phyloP scores from a whole-genome alignment of 306 rosid genomes.

The Citrullus amarus region DNA sequence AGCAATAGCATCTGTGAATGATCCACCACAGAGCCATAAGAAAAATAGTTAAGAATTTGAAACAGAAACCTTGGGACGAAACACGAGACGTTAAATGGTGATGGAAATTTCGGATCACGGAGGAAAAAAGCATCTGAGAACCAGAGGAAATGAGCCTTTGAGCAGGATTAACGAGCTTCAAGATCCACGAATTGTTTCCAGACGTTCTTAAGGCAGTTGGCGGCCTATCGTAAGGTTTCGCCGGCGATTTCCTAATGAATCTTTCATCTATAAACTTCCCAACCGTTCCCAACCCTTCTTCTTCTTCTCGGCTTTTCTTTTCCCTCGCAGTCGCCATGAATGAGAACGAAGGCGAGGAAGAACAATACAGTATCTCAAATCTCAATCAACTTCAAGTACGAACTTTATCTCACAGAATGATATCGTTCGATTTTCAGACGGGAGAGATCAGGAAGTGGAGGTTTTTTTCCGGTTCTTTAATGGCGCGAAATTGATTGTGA shows the following conservation, averaged over 20 bases:
- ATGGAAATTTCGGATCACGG: constrained; percentile 56
- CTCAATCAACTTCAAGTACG: neutral
- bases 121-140: constrained; percentile 53
- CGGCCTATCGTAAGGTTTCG: constrained; percentile 47
- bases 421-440: neutral
- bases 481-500: neutral
- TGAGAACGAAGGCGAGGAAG: neutral
- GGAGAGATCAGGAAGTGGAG: neutral
- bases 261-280: neutral
- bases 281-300: neutral
- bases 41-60: neutral
- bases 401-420: too few species aligned
- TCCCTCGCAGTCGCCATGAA: neutral
- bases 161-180: constrained; percentile 78
- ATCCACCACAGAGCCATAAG: neutral
- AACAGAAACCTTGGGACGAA: neutral
- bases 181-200: constrained; percentile 48
- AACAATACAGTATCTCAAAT: neutral
- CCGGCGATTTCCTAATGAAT: neutral
- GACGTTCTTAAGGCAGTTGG: constrained; percentile 36
- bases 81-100: constrained; percentile 24
- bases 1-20: neutral
- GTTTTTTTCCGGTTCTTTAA: neutral
- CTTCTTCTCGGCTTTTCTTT: neutral
- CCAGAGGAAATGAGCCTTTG: constrained; percentile 53